Evolutionary conservation across 2,329 filamentous ascomycete genomes (phyloP).

Genomic region (Ustulina deusta): DNA sequence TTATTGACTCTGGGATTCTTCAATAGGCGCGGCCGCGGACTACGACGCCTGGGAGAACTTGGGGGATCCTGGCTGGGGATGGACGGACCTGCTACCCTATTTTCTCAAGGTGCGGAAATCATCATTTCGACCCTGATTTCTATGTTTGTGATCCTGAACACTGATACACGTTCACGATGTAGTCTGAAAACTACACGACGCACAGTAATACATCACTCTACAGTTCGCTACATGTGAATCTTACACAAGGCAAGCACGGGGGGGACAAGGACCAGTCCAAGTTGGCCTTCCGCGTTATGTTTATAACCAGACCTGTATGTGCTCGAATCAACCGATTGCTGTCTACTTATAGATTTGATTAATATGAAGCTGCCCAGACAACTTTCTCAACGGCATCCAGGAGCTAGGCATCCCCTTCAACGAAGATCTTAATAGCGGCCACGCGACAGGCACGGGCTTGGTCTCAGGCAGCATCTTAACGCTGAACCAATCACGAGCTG

Average conservation of each 20-base stretch:
- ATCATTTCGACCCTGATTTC: neutral
- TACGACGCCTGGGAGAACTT: constrained; percentile 59
- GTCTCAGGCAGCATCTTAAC: constrained; percentile 54
- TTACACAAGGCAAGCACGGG: constrained; percentile 52
- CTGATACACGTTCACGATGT: constrained; percentile 19
- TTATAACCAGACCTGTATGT: constrained; percentile 56
- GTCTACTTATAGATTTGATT: neutral
- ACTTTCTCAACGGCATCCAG: constrained; percentile 54
- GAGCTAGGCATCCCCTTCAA: constrained; percentile 54
- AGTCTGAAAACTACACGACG: constrained; percentile 55
- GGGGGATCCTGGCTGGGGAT: constrained; percentile 58
- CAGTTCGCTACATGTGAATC: constrained; percentile 45
- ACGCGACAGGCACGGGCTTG: constrained; percentile 53
- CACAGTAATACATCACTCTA: constrained; percentile 43
- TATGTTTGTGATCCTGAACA: no score
- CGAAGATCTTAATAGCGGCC: constrained; percentile 54
- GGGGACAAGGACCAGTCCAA: constrained; percentile 53
- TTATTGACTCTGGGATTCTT: neutral
- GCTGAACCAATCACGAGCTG: constrained; percentile 55
- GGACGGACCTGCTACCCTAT: constrained; percentile 60
- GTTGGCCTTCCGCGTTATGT: constrained; percentile 55
- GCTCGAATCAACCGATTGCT: no score
- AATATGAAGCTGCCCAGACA: constrained; percentile 43
- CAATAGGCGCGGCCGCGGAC: constrained; percentile 51
- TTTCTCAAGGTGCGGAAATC: constrained; percentile 58